Conservation (phyloP, 2,329 filamentous ascomycete species). For the Trichoderma afroharzianum region DNA sequence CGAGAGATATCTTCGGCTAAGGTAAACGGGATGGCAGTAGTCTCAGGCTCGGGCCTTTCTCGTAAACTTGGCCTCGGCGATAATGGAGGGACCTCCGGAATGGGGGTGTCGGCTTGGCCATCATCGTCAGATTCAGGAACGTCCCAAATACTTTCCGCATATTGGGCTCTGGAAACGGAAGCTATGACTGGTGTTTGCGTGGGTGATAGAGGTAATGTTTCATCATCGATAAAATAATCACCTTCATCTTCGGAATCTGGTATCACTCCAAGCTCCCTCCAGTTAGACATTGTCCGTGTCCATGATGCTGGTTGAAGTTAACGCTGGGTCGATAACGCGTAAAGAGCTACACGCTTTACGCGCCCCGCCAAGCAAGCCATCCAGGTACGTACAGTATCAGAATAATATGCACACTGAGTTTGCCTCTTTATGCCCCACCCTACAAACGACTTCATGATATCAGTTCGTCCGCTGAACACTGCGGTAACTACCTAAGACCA, state of each 20-base stretch:
- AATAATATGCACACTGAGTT: background rate
- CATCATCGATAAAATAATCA: constrained; percentile 38
- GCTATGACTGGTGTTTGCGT: background rate
- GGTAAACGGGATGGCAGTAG: background rate
- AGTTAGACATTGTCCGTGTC: constrained; percentile 40
- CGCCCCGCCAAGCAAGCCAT: background rate
- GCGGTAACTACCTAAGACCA: background rate
- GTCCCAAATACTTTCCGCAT: constrained; percentile 7
- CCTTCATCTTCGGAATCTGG: constrained; percentile 50
- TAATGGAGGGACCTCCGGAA: background rate
- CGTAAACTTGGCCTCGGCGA: background rate
- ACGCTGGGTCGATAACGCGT: background rate
- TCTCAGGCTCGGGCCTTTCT: background rate
- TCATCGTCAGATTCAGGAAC: constrained; percentile 29
- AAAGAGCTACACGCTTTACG: background rate
- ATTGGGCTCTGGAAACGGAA: background rate
- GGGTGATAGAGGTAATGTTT: background rate
- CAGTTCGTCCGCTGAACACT: background rate
- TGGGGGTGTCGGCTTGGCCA: constrained; percentile 18
- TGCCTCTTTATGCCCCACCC: background rate
- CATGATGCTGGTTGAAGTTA: background rate
- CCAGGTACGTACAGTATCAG: background rate
- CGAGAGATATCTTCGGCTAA: background rate
- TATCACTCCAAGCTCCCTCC: constrained; percentile 49
- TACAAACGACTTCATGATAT: background rate